Percentiles rank a stretch among this genome's conserved stretches.
phyloP scores from a whole-genome alignment of 805 yeast species.

The Isabelozyma heimii region DNA sequence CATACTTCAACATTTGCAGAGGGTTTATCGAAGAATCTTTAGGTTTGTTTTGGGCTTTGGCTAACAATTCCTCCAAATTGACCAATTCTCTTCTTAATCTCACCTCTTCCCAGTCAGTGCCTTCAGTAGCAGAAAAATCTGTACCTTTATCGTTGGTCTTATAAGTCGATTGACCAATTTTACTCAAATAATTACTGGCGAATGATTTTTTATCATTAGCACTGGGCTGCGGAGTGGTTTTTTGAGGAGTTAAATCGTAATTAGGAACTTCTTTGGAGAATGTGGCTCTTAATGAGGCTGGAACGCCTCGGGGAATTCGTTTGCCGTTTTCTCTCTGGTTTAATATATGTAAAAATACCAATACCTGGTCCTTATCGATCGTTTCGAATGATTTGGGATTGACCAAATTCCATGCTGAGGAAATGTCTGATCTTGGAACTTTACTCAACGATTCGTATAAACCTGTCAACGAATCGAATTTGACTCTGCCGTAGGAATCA shows the following conservation, averaged over 20 bases:
- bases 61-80: conserved; percentile 67
- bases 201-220: conserved; percentile 32
- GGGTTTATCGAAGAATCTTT: conserved; percentile 21
- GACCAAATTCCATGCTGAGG: conserved; percentile 92
- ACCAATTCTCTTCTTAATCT: conserved; percentile 75
- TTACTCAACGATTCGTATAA: conserved; percentile 65
- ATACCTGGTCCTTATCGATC: conserved; percentile 89
- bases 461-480: conserved; percentile 66
- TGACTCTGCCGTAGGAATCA: conserved; percentile 77
- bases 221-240: conserved; percentile 23
- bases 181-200: conserved; percentile 53
- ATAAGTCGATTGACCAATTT: conserved; percentile 51
- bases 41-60: conserved; percentile 39
- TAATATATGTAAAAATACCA: conserved; percentile 85
- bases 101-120: conserved; percentile 93
- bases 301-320: conserved; percentile 91
- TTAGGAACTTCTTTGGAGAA: conserved; percentile 82
- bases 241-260: conserved; percentile 44
- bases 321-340: conserved; percentile 85
- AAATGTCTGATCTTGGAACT: conserved; percentile 80
- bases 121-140: conserved; percentile 68
- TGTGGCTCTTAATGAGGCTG: conserved; percentile 86
- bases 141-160: conserved; percentile 49
- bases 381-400: conserved; percentile 86
- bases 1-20: conserved; percentile 45